Conservation (phyloP, 306 rosid genomes). For the Purshia tridentata region DNA sequence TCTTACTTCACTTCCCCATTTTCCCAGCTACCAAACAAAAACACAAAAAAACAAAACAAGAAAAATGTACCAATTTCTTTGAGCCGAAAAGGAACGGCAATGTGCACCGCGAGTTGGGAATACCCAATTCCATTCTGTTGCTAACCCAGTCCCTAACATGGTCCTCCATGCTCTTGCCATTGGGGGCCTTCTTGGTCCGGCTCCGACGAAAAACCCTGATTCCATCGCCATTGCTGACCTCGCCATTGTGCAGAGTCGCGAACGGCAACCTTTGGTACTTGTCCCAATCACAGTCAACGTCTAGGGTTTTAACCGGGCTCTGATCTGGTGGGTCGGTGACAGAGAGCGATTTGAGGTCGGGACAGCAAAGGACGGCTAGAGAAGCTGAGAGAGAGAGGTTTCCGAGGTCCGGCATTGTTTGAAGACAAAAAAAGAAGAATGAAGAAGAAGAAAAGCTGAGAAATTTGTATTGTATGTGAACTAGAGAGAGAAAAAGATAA, state of each 20-base stretch:
- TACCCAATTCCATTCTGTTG: constrained; percentile 38
- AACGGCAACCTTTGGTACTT: constrained; percentile 22
- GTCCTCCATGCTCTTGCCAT: constrained; percentile 46
- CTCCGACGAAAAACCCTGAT: constrained; percentile 48
- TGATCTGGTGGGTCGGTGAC: constrained; percentile 34
- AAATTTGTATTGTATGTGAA: neutral
- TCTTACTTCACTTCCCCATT: neutral
- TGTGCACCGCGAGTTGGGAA: constrained; percentile 32
- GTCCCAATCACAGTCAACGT: constrained; percentile 16
- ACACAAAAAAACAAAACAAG: neutral
- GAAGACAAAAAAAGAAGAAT: neutral
- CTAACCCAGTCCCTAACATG: constrained; percentile 46
- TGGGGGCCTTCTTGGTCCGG: constrained; percentile 35
- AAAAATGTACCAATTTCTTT: constrained; percentile 53
- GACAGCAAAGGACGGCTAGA: constrained; percentile 35
- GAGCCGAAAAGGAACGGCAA: constrained; percentile 69
- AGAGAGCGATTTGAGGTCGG: constrained; percentile 29
- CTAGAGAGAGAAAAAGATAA: neutral
- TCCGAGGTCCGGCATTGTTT: constrained; percentile 69
- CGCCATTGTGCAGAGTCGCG: constrained; percentile 14
- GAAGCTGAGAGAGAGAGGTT: constrained; percentile 51
- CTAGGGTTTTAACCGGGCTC: constrained; percentile 27
- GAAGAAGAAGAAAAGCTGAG: constrained; percentile 28
- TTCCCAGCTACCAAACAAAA: neutral
- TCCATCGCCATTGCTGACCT: constrained; percentile 22